These are phyloP conservation scores for Dioscorea zingiberensis DNA, from an alignment of 106 monocot species.

Conservation along the genomic window DNA sequence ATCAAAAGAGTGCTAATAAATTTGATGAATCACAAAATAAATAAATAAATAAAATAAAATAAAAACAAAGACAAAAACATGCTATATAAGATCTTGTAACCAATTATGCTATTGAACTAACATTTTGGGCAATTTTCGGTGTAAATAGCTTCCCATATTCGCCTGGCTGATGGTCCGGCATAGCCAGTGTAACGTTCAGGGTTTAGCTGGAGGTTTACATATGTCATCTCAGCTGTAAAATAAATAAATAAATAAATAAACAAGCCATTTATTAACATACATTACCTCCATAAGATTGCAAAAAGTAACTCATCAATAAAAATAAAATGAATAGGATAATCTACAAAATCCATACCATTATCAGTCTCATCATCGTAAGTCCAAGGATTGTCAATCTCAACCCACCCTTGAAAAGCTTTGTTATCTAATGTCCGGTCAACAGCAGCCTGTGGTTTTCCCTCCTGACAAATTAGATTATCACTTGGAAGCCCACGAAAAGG, in stretches of 20 bases:
- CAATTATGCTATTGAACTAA: conserved; percentile 19
- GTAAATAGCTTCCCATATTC: conserved; percentile 93
- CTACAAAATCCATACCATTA: conserved; percentile 40
- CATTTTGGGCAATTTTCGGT: conserved; percentile 94
- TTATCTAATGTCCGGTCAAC: conserved; percentile 82
- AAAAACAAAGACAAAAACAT: too few species aligned
- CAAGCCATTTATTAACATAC: not conserved
- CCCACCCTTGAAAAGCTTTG: conserved; percentile 82
- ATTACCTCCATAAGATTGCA: not conserved
- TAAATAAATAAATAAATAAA: too few species aligned
- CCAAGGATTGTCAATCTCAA: conserved; percentile 90
- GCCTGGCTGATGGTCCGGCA: conserved; percentile 67
- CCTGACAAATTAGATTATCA: conserved; percentile 70
- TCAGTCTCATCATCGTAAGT: conserved; percentile 95
- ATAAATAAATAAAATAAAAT: too few species aligned
- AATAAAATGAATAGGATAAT: too few species aligned
- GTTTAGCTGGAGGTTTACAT: conserved; percentile 94
- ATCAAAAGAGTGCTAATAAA: too few species aligned
- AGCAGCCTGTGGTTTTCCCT: conserved; percentile 77
- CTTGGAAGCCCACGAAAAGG: conserved; percentile 30
- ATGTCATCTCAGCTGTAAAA: conserved; percentile 90
- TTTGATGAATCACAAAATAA: not conserved
- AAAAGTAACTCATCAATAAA: conserved; percentile 1
- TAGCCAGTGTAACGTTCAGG: conserved; percentile 96
- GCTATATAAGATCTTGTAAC: not conserved